Evolutionary conservation across 805 yeast genomes (phyloP), one percentile per base, ranked within the genome.

Genomic region (Hanseniaspora thailandica): DNA sequence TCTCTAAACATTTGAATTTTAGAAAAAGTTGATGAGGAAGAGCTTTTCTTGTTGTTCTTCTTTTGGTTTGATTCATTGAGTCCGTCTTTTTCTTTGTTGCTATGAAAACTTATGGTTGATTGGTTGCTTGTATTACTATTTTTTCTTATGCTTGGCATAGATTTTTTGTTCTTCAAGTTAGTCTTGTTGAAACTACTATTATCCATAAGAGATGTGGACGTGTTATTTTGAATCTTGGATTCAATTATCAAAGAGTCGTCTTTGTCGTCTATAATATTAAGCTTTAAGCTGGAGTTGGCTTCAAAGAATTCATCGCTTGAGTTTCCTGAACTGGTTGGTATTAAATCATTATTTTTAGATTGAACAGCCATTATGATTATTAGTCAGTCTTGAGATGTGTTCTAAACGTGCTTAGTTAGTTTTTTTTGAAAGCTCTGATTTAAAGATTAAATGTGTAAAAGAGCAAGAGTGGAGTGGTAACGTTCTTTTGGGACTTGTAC

Each of bases 331-430:
- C n/a, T 62, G 38, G 7, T 45, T n/a, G 19, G 59, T 54, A 34
- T 23, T 54, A 3, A 63, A 57, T 19, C 51, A 50, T 13, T 44
- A 38, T 15, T 54, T 52, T 47, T 56, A 60, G 5, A 52, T 44
- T 7, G 68, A 67, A 5, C 65, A 59, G 10, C 65, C 66, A 66
- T 38, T 22, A 38, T 22, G 13, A 10, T 22, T 19, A 1, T 9
- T 28, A n/a, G n/a, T n/a, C n/a, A n/a, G n/a, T n/a, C n/a, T n/a
- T n/a, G n/a, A n/a, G n/a, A n/a, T n/a, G n/a, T n/a, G n/a, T n/a
- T n/a, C n/a, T n/a, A n/a, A n/a, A n/a, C n/a, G n/a, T n/a, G n/a
- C n/a, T n/a, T n/a, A n/a, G n/a, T n/a, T n/a, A n/a, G n/a, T n/a
- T n/a, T n/a, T n/a, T n/a, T n/a, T n/a, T n/a, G n/a, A n/a, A n/a